Conservation (phyloP, 805 yeast species). For the Barnettozyma californica region DNA sequence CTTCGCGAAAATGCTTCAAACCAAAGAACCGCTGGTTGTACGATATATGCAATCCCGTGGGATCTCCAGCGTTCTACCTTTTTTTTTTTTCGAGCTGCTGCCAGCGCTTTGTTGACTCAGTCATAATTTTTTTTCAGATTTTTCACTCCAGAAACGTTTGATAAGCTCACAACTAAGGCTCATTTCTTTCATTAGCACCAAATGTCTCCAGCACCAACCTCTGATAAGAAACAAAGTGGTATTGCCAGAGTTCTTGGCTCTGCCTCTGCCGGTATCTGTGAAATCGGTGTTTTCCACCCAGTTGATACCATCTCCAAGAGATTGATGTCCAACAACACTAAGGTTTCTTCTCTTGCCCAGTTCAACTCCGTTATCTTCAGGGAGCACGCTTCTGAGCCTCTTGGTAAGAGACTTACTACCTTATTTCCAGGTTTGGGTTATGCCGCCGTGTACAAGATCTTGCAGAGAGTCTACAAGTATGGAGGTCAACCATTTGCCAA, state of each 20-base stretch:
- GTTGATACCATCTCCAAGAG: slow-evolving; percentile 97
- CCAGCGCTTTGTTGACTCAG: background rate
- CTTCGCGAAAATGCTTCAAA: background rate
- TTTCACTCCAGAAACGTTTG: background rate
- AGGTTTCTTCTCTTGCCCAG: slow-evolving; percentile 55
- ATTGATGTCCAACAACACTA: slow-evolving; percentile 77
- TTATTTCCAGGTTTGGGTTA: slow-evolving; percentile 97
- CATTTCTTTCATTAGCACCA: background rate
- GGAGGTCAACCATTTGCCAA: slow-evolving; percentile 99
- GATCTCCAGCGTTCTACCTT: background rate
- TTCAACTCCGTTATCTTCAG: slow-evolving; percentile 85
- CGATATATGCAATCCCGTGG: background rate
- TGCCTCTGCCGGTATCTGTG: slow-evolving; percentile 96
- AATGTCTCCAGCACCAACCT: slow-evolving; percentile 32
- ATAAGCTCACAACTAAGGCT: background rate
- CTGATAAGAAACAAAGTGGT: slow-evolving; percentile 83
- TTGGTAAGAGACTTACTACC: slow-evolving; percentile 68
- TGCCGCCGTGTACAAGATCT: slow-evolving; percentile 93
- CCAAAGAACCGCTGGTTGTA: background rate
- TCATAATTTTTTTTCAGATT: background rate
- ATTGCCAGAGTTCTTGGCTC: slow-evolving; percentile 90
- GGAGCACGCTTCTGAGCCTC: slow-evolving; percentile 67
- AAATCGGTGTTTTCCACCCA: slow-evolving; percentile 96
- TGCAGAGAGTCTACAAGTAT: slow-evolving; percentile 96
- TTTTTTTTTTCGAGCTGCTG: background rate